Conservation (phyloP, 805 yeast genomes). For the Yarrowia divulgata region DNA sequence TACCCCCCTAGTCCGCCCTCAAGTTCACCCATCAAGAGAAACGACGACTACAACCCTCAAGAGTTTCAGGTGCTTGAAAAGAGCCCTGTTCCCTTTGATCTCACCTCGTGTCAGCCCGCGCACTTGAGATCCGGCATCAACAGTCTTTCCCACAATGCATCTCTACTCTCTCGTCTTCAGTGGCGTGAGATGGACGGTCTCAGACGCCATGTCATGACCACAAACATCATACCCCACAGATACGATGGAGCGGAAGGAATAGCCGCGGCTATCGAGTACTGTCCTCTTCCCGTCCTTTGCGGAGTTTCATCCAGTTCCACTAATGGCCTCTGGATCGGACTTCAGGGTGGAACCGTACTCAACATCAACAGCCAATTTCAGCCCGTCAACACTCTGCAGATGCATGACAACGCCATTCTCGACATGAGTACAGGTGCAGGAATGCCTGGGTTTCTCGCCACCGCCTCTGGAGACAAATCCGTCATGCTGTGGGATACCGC, state of each 20-base stretch:
- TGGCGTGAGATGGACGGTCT: constrained; percentile 29
- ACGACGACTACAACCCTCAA: not conserved
- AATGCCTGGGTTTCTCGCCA: not conserved
- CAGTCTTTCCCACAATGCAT: constrained; percentile 2
- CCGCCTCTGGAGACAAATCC: constrained; percentile 30
- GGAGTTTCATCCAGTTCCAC: constrained; percentile 4
- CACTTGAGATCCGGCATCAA: constrained; percentile 24
- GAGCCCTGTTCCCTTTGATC: constrained; percentile 17
- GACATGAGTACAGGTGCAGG: constrained; percentile 1
- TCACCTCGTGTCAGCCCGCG: not conserved
- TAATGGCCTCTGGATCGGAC: constrained; percentile 8
- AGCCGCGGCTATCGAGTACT: not conserved
- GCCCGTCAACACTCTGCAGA: not conserved
- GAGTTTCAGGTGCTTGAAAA: not conserved
- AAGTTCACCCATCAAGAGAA: constrained; percentile 8
- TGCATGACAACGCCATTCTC: constrained; percentile 27
- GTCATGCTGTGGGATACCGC: constrained; percentile 24
- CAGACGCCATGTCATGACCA: not conserved
- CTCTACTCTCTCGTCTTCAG: constrained; percentile 16
- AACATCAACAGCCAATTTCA: not conserved
- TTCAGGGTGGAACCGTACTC: constrained; percentile 5
- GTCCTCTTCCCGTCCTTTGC: constrained; percentile 3
- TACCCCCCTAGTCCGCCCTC: constrained; percentile 23
- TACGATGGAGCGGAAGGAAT: not conserved
- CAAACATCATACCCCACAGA: not conserved